Conservation (phyloP, 257 asterid species). For the Linderniella brevidens region DNA sequence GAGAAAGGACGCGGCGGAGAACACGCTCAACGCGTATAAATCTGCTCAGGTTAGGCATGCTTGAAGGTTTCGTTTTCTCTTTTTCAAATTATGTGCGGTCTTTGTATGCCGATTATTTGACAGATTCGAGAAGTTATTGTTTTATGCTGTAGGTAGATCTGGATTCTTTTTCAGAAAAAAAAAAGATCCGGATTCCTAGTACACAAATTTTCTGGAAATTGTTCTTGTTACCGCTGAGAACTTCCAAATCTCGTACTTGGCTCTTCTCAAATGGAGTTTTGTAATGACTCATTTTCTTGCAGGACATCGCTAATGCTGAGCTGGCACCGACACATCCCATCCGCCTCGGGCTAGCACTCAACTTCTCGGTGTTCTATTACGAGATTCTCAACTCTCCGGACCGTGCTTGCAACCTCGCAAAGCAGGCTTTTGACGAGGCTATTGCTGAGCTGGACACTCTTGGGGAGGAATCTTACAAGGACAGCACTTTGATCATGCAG, state of each 20-base stretch:
- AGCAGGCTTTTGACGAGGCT: conserved; percentile 2
- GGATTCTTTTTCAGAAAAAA: too few species aligned
- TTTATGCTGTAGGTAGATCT: neutral
- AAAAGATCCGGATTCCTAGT: too few species aligned
- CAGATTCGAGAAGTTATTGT: neutral
- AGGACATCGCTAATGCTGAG: conserved; percentile 3
- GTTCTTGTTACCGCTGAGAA: too few species aligned
- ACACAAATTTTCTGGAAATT: too few species aligned
- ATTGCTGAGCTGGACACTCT: conserved; percentile 80
- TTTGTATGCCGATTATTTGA: neutral
- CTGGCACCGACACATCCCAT: conserved; percentile 1
- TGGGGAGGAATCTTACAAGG: conserved; percentile 93
- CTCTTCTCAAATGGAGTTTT: neutral
- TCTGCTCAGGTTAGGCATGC: conserved; percentile 1
- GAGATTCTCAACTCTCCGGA: conserved; percentile 5
- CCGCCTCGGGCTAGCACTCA: conserved; percentile 4
- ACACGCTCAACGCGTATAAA: conserved; percentile 1
- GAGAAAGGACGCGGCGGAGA: conserved; percentile 5
- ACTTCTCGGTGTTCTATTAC: conserved; percentile 3
- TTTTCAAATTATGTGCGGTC: neutral
- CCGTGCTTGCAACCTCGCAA: conserved; percentile 2
- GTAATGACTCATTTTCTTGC: neutral
- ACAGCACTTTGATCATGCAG: conserved; percentile 92
- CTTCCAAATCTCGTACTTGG: neutral
- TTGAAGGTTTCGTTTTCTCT: neutral